Evolutionary conservation across 2,329 filamentous ascomycete genomes (phyloP), one percentile per base, ranked within the genome.

Genomic region (Fusarium guadeloupense): DNA sequence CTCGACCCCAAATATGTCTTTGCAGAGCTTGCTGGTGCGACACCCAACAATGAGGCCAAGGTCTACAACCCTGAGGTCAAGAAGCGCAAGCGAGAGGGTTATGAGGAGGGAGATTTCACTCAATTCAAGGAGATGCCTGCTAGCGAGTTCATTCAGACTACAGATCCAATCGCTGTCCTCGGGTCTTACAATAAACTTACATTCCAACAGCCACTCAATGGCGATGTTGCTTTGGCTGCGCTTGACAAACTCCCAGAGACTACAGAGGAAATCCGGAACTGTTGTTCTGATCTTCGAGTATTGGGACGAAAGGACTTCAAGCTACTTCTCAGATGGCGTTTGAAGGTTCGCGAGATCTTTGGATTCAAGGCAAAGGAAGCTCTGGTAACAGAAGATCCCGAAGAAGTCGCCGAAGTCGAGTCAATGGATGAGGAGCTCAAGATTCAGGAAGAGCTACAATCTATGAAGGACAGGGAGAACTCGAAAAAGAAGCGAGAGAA

Each of bases 51-150:
- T 68, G 95, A 99, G 75, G 95, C 95, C 33, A 97, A 96, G 75
- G 95, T 99, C 3, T 99, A 94, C 82, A 97, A 99, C 66, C 95
- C 95, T 0, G 95, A 99, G 74, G 83, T 92, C 72, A 99, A 98
- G 84, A 99, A 97, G 86, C 83, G 95, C 54, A 98, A 97, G 85
- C 85, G 95, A 81, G 94, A 96, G 38, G 95, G 95, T 82, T 99
- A 99, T 66, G 94, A 98, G 66, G 95, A 99, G 76, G 94, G 92
- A 30, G 93, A 99, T 66, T 97, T 89, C 75, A 94, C 88, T 5
- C 92, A 97, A 69, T 96, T 90, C 81, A 96, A 97, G 74, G 92
- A 97, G 71, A 85, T 91, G 3, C 81, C 92, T 0, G 94, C 93
- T 1, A 95, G 89, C 74, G 92, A 97, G 50, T 99, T 98, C 73